Evolutionary conservation across 108 stramenopile species (phyloP).

Genomic region (Fistulifera pelliculosa): DNA sequence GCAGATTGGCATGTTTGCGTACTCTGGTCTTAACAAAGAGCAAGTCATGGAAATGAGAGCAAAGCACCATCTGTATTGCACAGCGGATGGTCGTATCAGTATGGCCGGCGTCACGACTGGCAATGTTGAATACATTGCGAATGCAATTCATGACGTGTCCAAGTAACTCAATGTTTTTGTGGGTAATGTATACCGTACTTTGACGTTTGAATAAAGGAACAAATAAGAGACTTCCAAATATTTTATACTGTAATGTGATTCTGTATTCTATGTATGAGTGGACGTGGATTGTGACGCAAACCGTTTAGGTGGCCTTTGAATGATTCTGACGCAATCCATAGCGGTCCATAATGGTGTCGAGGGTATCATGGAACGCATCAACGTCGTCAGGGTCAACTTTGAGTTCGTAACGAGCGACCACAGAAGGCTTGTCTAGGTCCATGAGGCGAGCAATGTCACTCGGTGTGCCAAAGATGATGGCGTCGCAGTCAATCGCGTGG

Average conservation of each 20-base stretch:
- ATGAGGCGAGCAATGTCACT: constrained; percentile 30
- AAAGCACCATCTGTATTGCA: constrained; percentile 96
- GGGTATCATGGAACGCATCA: too few species aligned
- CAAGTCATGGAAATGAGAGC: constrained; percentile 83
- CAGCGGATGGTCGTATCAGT: constrained; percentile 94
- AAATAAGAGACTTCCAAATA: too few species aligned
- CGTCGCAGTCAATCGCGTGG: constrained; percentile 29
- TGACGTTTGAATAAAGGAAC: too few species aligned
- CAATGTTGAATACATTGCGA: constrained; percentile 95
- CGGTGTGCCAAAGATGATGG: constrained; percentile 35
- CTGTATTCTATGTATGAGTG: too few species aligned
- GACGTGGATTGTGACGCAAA: too few species aligned
- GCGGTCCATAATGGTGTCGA: too few species aligned
- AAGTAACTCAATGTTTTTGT: constrained; percentile 25
- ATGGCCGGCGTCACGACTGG: constrained; percentile 96
- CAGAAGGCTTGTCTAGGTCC: constrained; percentile 13
- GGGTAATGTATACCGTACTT: too few species aligned
- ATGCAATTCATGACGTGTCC: constrained; percentile 91
- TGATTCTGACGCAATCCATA: too few species aligned
- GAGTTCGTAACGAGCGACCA: constrained; percentile 2
- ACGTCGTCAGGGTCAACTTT: too few species aligned
- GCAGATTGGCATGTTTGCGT: constrained; percentile 98
- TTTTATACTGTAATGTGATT: too few species aligned
- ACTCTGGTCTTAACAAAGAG: constrained; percentile 86
- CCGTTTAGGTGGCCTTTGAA: too few species aligned